Conservation (phyloP, 495 filamentous ascomycete species). For the Geoglossum glabrum region DNA sequence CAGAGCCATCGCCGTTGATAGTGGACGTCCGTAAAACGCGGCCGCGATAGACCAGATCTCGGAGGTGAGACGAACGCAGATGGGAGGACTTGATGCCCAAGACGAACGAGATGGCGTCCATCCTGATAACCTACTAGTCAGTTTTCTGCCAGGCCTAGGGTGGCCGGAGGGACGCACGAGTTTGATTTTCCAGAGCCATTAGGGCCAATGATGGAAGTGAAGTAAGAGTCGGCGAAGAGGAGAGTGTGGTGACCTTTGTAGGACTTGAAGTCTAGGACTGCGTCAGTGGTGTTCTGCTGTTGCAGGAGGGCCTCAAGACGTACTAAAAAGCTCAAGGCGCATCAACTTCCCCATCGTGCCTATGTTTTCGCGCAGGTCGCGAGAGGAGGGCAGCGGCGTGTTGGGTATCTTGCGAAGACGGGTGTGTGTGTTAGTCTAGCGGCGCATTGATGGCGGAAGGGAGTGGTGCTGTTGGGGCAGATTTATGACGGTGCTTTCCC, state of each 20-base stretch:
- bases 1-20: slow-evolving; percentile 70
- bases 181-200: slow-evolving; percentile 99
- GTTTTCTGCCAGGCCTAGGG: not conserved
- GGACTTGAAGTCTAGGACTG: slow-evolving; percentile 81
- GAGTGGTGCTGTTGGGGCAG: too few relatives aligned
- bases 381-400: not conserved
- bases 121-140: slow-evolving; percentile 28
- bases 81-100: slow-evolving; percentile 96
- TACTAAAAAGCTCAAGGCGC: slow-evolving; percentile 86
- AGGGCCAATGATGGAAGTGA: slow-evolving; percentile 96
- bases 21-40: slow-evolving; percentile 81
- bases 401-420: not conserved
- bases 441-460: not conserved
- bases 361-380: slow-evolving; percentile 9
- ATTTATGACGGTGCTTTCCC: too few relatives aligned
- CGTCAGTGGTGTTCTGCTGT: slow-evolving; percentile 14
- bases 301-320: not conserved
- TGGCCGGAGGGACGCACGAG: slow-evolving; percentile 40
- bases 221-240: slow-evolving; percentile 94
- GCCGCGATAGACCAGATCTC: slow-evolving; percentile 89
- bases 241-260: slow-evolving; percentile 90
- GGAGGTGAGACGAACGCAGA: slow-evolving; percentile 82
- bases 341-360: slow-evolving; percentile 83
- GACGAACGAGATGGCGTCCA: slow-evolving; percentile 99
- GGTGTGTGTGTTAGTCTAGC: not conserved